Percentiles rank a stretch among this genome's conserved stretches.
These are phyloP conservation scores for Penicillium freii DNA, from an alignment of 2,329 filamentous ascomycete species.

Conservation along the genomic window DNA sequence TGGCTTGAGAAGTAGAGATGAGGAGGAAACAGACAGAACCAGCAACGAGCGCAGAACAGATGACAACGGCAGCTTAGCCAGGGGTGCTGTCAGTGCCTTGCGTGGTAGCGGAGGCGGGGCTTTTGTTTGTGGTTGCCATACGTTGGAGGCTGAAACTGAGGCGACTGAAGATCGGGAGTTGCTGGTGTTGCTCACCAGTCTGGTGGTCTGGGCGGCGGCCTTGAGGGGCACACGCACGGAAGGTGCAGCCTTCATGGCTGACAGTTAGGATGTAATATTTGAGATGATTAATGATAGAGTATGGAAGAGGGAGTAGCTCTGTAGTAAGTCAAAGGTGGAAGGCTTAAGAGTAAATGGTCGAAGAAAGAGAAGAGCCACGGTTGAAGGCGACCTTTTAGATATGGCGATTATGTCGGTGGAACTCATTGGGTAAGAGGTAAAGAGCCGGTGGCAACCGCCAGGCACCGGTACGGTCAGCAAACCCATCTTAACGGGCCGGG, in stretches of 20 bases:
- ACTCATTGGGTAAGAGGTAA: slow-evolving; percentile 3
- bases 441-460: slow-evolving; percentile 28
- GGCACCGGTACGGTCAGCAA: slow-evolving; percentile 24
- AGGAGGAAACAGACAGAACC: slow-evolving; percentile 40
- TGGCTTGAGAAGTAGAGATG: slow-evolving; percentile 61
- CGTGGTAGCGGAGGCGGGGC: slow-evolving; percentile 23
- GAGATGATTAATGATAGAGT: background rate
- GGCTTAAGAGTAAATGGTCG: background rate
- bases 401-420: slow-evolving; percentile 5
- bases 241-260: slow-evolving; percentile 32
- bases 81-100: slow-evolving; percentile 28
- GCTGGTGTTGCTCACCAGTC: slow-evolving; percentile 35
- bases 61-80: slow-evolving; percentile 39
- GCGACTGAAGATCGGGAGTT: slow-evolving; percentile 34
- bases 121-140: slow-evolving; percentile 24
- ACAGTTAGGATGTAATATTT: background rate
- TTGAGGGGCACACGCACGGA: slow-evolving; percentile 26
- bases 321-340: background rate
- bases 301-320: background rate
- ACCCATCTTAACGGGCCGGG: slow-evolving; percentile 9
- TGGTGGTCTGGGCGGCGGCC: slow-evolving; percentile 11
- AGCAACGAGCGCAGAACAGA: slow-evolving; percentile 39
- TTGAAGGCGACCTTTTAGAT: slow-evolving; percentile 10
- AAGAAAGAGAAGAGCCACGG: slow-evolving; percentile 3
- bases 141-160: slow-evolving; percentile 27